Evolutionary conservation across 257 asterid species (phyloP).

Genomic region (Paraleonurus japonicus): DNA sequence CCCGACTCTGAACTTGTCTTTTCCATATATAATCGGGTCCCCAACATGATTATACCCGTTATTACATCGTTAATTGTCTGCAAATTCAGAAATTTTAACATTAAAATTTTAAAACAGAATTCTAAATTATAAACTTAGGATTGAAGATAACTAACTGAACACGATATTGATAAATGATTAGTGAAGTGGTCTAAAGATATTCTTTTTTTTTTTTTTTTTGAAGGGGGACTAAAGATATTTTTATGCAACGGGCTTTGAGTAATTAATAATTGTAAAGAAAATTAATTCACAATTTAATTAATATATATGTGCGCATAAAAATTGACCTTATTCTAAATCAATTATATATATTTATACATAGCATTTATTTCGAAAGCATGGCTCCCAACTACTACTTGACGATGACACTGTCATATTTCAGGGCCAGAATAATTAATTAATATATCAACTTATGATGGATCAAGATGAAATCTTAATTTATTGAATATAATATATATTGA

Average conservation of each 20-base stretch:
- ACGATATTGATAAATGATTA: no score
- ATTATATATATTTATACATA: no score
- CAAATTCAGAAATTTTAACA: neutral
- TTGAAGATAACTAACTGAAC: no score
- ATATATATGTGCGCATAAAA: no score
- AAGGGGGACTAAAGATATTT: no score
- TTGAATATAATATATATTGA: neutral
- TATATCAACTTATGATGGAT: neutral
- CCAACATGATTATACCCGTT: constrained; percentile 47
- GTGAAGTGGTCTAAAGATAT: no score
- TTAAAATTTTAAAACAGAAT: no score
- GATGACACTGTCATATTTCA: neutral
- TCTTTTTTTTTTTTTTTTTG: no score
- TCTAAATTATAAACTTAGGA: no score
- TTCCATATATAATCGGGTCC: constrained; percentile 67
- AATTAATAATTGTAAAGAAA: neutral
- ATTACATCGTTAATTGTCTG: constrained; percentile 74
- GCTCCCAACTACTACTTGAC: neutral
- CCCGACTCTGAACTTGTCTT: constrained; percentile 24
- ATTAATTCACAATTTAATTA: neutral
- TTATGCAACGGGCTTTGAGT: neutral
- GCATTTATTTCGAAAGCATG: neutral
- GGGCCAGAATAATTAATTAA: neutral
- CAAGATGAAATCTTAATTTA: neutral
- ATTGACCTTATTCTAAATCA: no score